Evolutionary conservation across 2,329 filamentous ascomycete species (phyloP).

Genomic region (Coleophoma eucalyptorum): DNA sequence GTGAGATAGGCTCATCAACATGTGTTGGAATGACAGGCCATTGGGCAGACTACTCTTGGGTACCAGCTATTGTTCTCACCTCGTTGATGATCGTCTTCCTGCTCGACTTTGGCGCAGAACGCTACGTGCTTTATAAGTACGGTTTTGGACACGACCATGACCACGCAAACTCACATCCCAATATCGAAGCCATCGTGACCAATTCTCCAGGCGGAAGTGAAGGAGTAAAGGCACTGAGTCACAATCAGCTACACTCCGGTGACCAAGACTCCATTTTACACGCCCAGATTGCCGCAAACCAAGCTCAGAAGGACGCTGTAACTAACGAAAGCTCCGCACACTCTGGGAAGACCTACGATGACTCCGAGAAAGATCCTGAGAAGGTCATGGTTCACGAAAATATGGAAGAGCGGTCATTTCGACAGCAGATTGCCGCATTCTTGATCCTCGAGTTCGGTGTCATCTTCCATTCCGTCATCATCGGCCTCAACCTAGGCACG

Average conservation of each 20-base stretch:
- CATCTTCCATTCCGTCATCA: constrained; percentile 61
- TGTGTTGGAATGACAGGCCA: constrained; percentile 52
- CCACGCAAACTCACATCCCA: constrained; percentile 4
- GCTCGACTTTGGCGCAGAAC: constrained; percentile 55
- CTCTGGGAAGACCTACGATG: constrained; percentile 13
- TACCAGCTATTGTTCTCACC: constrained; percentile 43
- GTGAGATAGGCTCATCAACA: constrained; percentile 38
- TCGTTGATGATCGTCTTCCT: constrained; percentile 53
- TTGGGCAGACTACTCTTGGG: constrained; percentile 25
- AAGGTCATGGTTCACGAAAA: background rate
- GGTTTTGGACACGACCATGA: constrained; percentile 15
- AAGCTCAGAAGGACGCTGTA: constrained; percentile 8
- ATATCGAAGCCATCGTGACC: constrained; percentile 22
- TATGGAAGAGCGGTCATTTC: constrained; percentile 29
- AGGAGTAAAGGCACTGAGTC: constrained; percentile 15
- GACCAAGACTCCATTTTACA: constrained; percentile 31
- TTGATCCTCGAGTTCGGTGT: constrained; percentile 41
- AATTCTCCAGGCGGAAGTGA: constrained; percentile 8
- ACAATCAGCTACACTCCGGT: constrained; percentile 35
- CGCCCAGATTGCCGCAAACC: constrained; percentile 14
- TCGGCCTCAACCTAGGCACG: constrained; percentile 59
- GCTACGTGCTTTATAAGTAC: constrained; percentile 34
- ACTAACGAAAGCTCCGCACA: background rate
- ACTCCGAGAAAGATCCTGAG: constrained; percentile 10
- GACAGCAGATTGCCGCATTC: constrained; percentile 40